Evolutionary conservation across 495 filamentous ascomycete genomes (phyloP).

Genomic region (Podospora appendiculata): DNA sequence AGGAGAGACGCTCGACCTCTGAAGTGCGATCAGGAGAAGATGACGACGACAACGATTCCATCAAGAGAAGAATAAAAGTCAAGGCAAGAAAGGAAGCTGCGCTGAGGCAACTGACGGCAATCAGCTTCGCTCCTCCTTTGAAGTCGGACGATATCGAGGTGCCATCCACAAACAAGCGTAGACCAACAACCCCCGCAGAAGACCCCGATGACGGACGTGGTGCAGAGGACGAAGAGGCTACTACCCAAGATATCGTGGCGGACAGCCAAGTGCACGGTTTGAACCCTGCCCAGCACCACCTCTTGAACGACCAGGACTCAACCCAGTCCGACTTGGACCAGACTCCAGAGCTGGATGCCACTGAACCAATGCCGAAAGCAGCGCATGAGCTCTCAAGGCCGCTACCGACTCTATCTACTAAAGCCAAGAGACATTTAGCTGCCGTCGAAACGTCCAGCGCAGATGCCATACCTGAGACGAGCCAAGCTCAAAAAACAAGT

Average conservation of each 20-base stretch:
- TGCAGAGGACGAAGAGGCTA: constrained; percentile 4
- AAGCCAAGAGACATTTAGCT: background rate
- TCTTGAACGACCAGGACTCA: constrained; percentile 9
- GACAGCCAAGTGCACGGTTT: constrained; percentile 20
- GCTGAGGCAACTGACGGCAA: constrained; percentile 24
- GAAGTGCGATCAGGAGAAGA: constrained; percentile 4
- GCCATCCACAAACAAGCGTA: constrained; percentile 28
- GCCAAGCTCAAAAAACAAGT: constrained; percentile 29
- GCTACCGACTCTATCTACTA: background rate
- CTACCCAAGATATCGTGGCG: constrained; percentile 22
- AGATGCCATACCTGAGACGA: constrained; percentile 31
- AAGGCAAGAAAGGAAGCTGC: constrained; percentile 27
- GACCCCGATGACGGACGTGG: no score
- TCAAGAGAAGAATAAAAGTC: constrained; percentile 12
- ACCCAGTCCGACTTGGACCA: constrained; percentile 13
- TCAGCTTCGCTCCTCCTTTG: constrained; percentile 24
- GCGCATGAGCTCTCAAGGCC: no score
- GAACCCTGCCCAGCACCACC: background rate
- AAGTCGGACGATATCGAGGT: constrained; percentile 27
- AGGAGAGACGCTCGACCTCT: constrained; percentile 21
- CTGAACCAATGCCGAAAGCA: background rate
- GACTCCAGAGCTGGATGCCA: constrained; percentile 1
- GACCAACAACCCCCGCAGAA: constrained; percentile 9
- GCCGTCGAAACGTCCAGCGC: background rate
- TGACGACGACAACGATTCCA: constrained; percentile 16